Evolutionary conservation across 2,329 filamentous ascomycete species (phyloP).

Genomic region (Ascochyta clinopodiicola): DNA sequence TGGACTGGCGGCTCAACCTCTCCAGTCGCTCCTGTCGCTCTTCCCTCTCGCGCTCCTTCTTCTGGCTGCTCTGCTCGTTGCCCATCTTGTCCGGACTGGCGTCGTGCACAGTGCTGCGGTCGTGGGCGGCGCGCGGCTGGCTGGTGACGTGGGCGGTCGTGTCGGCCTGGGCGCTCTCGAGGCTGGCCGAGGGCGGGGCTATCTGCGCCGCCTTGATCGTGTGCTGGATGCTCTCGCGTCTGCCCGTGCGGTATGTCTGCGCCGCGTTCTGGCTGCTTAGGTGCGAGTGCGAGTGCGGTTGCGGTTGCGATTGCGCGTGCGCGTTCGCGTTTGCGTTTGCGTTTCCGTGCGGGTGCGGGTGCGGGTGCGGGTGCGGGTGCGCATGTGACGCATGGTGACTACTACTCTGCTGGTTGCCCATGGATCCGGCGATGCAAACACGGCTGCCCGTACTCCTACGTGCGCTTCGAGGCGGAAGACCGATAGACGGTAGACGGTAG

Average conservation of each 20-base stretch:
- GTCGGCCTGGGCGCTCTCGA: conserved; percentile 42
- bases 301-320: conserved; percentile 13
- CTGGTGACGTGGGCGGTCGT: conserved; percentile 34
- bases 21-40: conserved; percentile 6
- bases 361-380: conserved; percentile 32
- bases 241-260: conserved; percentile 37
- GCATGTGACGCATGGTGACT: neutral
- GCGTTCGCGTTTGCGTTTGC: conserved; percentile 12
- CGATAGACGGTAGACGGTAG: neutral
- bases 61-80: conserved; percentile 49
- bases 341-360: no score
- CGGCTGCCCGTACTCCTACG: conserved; percentile 2
- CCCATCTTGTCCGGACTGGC: conserved; percentile 42
- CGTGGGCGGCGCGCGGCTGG: conserved; percentile 42
- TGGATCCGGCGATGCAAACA: conserved; percentile 18
- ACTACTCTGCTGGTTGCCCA: conserved; percentile 44
- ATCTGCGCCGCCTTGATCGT: conserved; percentile 47
- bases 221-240: conserved; percentile 51
- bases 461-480: neutral
- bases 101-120: conserved; percentile 25
- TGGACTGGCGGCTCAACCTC: conserved; percentile 15
- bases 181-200: conserved; percentile 47
- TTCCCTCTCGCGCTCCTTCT: conserved; percentile 21
- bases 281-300: conserved; percentile 14
- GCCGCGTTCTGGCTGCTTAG: conserved; percentile 15